Evolutionary conservation across 345 rosid genomes (phyloP).

Genomic region (Populus pruinosa): DNA sequence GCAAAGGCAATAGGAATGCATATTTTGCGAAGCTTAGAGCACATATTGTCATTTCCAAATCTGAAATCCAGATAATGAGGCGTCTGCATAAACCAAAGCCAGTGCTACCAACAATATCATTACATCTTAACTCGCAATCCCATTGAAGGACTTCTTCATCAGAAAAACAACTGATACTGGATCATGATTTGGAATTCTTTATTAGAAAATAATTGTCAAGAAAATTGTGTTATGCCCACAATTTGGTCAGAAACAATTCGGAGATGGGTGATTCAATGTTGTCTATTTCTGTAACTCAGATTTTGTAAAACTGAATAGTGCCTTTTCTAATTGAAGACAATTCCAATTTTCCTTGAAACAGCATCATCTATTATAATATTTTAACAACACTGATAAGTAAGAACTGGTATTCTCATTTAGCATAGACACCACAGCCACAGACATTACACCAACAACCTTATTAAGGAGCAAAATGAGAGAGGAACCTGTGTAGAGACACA

Average conservation of each 20-base stretch:
- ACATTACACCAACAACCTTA: neutral
- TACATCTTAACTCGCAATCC: neutral
- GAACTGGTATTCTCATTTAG: neutral
- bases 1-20: conserved; percentile 20
- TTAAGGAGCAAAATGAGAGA: conserved; percentile 13
- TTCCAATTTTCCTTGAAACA: neutral
- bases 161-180: neutral
- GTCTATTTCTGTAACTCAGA: neutral
- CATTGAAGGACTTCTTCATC: neutral
- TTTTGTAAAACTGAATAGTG: neutral
- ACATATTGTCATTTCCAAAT: neutral
- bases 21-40: neutral
- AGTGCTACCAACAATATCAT: neutral
- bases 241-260: neutral
- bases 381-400: neutral
- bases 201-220: neutral
- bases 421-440: neutral
- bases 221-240: neutral
- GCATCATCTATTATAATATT: neutral
- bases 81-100: neutral
- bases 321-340: neutral
- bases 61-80: neutral
- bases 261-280: neutral
- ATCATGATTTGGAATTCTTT: neutral
- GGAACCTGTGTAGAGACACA: conserved; percentile 83